phyloP scores from a whole-genome alignment of 371 early-diverging fungal species.

The Fennellomyces sp. region DNA sequence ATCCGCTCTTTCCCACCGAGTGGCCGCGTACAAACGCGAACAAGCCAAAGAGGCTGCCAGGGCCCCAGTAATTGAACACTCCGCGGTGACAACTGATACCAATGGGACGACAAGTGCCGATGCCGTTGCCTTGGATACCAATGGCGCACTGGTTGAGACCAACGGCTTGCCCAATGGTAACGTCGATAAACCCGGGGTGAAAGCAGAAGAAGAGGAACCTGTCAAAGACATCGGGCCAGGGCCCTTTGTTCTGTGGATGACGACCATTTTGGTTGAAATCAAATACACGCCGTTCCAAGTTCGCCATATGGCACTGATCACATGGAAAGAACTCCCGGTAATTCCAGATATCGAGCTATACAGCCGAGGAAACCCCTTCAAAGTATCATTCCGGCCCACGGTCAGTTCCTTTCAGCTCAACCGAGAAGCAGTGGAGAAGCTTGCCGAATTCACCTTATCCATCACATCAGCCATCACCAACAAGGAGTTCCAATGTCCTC shows the following conservation, averaged over 20 bases:
- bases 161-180: background rate
- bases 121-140: too few species aligned
- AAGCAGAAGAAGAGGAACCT: background rate
- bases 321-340: constrained; percentile 48
- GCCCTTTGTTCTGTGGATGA: constrained; percentile 34
- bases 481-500: constrained; percentile 53
- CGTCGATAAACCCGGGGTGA: background rate
- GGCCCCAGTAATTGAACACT: too few species aligned
- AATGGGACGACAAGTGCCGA: too few species aligned
- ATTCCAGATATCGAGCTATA: constrained; percentile 45
- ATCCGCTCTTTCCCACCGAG: too few species aligned
- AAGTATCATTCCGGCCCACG: constrained; percentile 24
- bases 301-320: constrained; percentile 54
- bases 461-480: constrained; percentile 53
- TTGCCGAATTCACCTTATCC: constrained; percentile 57
- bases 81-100: too few species aligned
- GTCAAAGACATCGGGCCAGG: constrained; percentile 31
- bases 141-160: too few species aligned
- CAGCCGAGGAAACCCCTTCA: constrained; percentile 34
- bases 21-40: too few species aligned
- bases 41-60: too few species aligned
- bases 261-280: constrained; percentile 26
- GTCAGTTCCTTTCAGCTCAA: constrained; percentile 24
- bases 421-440: constrained; percentile 28
- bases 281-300: constrained; percentile 28